These are phyloP conservation scores for Gossypium herbaceum DNA, from an alignment of 345 rosid genomes.

Conservation along the genomic window DNA sequence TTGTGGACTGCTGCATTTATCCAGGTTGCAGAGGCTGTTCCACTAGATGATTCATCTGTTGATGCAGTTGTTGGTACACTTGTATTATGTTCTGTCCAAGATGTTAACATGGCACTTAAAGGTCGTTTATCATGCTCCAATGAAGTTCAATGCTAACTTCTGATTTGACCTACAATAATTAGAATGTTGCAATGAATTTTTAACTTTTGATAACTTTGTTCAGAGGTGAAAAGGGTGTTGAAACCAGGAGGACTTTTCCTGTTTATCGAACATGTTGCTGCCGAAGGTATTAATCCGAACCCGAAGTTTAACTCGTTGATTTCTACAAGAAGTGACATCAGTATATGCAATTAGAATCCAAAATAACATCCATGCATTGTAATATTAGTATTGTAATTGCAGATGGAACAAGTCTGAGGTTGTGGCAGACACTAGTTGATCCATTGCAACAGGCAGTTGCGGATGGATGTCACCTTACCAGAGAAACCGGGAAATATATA, in stretches of 20 bases:
- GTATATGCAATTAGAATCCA: not conserved
- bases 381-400: conserved; percentile 4
- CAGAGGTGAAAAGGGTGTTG: conserved; percentile 76
- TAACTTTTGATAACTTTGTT: not conserved
- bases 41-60: conserved; percentile 64
- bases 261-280: conserved; percentile 88
- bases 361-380: not conserved
- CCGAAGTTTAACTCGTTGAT: not conserved
- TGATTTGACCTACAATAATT: not conserved
- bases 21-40: conserved; percentile 83
- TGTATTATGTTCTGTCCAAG: conserved; percentile 73
- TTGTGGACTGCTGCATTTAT: conserved; percentile 4
- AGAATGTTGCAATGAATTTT: not conserved
- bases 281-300: conserved; percentile 47
- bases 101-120: conserved; percentile 49
- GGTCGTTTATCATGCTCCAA: conserved; percentile 31
- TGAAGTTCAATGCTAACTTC: not conserved
- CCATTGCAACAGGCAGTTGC: conserved; percentile 65
- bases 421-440: conserved; percentile 52
- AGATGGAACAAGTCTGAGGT: conserved; percentile 70
- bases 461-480: conserved; percentile 78
- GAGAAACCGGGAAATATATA: conserved; percentile 59
- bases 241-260: conserved; percentile 75
- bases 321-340: not conserved
- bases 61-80: conserved; percentile 88